Evolutionary conservation across 2,329 filamentous ascomycete species (phyloP), one percentile per base, ranked within the genome.

Genomic region (Beauveria australis): DNA sequence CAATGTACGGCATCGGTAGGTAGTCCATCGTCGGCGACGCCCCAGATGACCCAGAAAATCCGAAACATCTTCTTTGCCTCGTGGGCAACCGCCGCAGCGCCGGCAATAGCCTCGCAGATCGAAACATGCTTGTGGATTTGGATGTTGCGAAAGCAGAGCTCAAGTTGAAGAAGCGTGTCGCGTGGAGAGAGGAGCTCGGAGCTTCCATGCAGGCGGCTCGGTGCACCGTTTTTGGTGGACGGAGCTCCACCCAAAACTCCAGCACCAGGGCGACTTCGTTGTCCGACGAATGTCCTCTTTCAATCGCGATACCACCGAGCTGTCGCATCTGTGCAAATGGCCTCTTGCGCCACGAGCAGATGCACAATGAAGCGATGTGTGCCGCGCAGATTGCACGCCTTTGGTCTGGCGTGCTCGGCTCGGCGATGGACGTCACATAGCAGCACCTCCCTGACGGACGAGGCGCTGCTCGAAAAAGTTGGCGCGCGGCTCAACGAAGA

Each of bases 1-100:
- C 74, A 68, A 86, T 85, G 67, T 83, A 85, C 1, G 83, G 83
- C 73, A 85, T 78, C 18, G 83, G 82, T 61, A 85, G 79, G 63
- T 77, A 74, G 55, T 68, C 69, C 67, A 67, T 70, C 18, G 69
- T 68, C 1, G 74, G 70, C 7, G 64, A 41, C 28, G 67, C 65
- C 12, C 67, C 64, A 8, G 70, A 64, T 10, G 68, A 68, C 59
- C 71, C 71, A 7, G 75, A 72, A 64, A 78, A 76, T 7, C 76
- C 77, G 66, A 83, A 79, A 30, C 69, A 66, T 56, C 79, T 75
- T 59, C 69, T 69, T 66, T 74, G 70, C 22, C 69, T 68, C 47
- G 66, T 63, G 48, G 74, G 67, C 30, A 75, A 62, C n/a, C 68
- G 70, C 62, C 70, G 67, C n/a, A 77, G 63, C 4, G 76, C 67